These are phyloP conservation scores for Phytomonas serpens DNA, from an alignment of 208 protist species.

Conservation along the genomic window DNA sequence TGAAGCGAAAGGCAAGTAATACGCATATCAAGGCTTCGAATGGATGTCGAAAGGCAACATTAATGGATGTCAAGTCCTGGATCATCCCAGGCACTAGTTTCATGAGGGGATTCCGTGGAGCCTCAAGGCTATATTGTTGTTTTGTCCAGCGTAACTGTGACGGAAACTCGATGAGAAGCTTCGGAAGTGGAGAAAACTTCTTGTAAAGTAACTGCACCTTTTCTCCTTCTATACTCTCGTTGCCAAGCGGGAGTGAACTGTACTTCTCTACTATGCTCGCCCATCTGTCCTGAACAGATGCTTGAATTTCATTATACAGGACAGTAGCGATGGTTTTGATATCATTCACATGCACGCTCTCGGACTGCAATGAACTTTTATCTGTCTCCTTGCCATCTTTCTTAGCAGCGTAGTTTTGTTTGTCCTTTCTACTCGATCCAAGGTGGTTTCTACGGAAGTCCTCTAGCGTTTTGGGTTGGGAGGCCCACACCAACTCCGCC, in stretches of 20 bases:
- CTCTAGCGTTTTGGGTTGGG: constrained; percentile 8
- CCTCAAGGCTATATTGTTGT: constrained; percentile 19
- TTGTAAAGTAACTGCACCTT: not conserved
- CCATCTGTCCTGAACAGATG: not conserved
- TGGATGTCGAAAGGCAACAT: constrained; percentile 19
- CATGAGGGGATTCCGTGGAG: not conserved
- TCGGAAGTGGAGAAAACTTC: constrained; percentile 12
- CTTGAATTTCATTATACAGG: not conserved
- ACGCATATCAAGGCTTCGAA: constrained; percentile 31
- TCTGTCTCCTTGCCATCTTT: not conserved
- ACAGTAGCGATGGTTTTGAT: not conserved
- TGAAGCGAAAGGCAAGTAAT: constrained; percentile 8
- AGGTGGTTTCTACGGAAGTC: not conserved
- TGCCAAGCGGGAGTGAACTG: not conserved
- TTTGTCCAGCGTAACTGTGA: constrained; percentile 24
- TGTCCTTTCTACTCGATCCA: not conserved
- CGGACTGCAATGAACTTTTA: not conserved
- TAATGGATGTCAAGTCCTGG: not conserved
- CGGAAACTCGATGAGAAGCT: constrained; percentile 18
- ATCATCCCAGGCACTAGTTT: not conserved
- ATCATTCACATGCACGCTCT: not conserved
- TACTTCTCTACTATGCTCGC: not conserved
- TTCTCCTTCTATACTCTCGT: not conserved
- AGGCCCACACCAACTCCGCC: constrained; percentile 21
- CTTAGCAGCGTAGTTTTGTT: not conserved